phyloP scores from a whole-genome alignment of 257 asterid species.

The Solanum phureja region DNA sequence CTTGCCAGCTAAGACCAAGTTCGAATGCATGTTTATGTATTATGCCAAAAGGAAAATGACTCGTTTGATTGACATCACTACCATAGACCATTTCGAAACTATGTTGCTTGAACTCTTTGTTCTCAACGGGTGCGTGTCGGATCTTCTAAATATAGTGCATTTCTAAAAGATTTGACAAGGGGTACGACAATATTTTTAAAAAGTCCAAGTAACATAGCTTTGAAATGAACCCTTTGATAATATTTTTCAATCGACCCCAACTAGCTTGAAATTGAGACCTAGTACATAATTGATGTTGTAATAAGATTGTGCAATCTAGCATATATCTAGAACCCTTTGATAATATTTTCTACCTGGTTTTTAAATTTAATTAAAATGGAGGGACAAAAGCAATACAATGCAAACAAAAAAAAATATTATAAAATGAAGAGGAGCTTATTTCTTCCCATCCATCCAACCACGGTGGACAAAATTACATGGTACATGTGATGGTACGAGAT shows the following conservation, averaged over 20 bases:
- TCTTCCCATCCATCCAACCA: background rate
- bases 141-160: background rate
- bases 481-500: background rate
- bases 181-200: background rate
- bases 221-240: background rate
- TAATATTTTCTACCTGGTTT: no score
- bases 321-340: no score
- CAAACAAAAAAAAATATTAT: background rate
- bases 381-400: background rate
- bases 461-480: background rate
- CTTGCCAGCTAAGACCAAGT: background rate
- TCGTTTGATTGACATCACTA: background rate
- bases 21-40: background rate
- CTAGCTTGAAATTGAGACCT: no score
- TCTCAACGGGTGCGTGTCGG: background rate
- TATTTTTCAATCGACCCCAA: no score
- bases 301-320: no score
- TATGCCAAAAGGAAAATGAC: background rate
- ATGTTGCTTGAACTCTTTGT: background rate
- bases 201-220: background rate
- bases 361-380: no score
- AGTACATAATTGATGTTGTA: no score
- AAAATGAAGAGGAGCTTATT: background rate
- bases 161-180: background rate
- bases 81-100: background rate